Conservation (phyloP, 805 yeast species). For the Scheffersomyces lignosus region DNA sequence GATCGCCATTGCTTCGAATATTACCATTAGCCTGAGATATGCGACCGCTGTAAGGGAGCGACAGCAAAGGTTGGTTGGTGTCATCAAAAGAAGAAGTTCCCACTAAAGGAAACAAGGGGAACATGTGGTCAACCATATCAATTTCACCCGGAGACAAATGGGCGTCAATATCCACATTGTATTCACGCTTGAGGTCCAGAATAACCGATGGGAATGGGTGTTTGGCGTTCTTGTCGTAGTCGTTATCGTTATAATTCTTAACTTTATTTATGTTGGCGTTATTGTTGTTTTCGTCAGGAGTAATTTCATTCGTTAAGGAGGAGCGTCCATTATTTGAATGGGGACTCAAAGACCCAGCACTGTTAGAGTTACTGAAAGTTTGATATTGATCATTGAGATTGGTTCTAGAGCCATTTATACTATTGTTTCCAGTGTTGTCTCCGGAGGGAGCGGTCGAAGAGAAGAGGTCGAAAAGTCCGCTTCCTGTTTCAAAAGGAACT, state of each 20-base stretch:
- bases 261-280: not conserved
- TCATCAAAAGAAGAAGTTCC: conserved; percentile 39
- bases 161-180: not conserved
- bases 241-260: not conserved
- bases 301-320: no score
- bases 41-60: conserved; percentile 25
- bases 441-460: conserved; percentile 1
- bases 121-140: conserved; percentile 35
- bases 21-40: not conserved
- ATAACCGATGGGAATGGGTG: not conserved
- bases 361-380: not conserved
- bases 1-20: no score
- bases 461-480: conserved; percentile 29
- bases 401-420: not conserved
- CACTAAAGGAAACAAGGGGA: conserved; percentile 44
- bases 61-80: conserved; percentile 35
- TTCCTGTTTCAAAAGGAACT: conserved; percentile 28
- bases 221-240: not conserved
- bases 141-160: conserved; percentile 13
- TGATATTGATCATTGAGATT: not conserved
- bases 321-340: not conserved
- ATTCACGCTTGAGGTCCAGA: not conserved
- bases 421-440: not conserved
- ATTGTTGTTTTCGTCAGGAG: no score
- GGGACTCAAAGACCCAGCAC: not conserved